Evolutionary conservation across 352 stramenopile genomes (phyloP), one percentile per base, ranked within the genome.

Genomic region (Albugo laibachii): DNA sequence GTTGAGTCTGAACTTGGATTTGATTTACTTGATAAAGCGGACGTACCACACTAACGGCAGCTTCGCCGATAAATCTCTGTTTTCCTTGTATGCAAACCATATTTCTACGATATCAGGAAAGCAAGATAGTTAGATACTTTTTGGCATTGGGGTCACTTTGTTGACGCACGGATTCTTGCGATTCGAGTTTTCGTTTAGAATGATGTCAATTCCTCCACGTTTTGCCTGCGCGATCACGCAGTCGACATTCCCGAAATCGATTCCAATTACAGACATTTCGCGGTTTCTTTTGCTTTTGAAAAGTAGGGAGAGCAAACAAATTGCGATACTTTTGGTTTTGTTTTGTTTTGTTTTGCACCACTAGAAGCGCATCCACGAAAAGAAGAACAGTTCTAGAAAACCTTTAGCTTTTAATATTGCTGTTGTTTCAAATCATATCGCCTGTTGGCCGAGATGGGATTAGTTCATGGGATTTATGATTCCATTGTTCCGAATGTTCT

Each of bases 131-230:
- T 19, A 19, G 8, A 8, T 43, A 19, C 38, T 19, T 3, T 19
- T 43, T 24, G 38, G 20, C 8, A 3, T 10, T 19, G 16, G 8
- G 8, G 8, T 43, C 38, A 43, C 3, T 3, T 24, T 24, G 5
- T 34, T 12, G 0, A 66, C 71, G 45, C 70, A 85, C 70, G 94
- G 91, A 66, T 98, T 99, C 62, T 97, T 94, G 62, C 95, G 78
- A 67, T 99, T 97, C 44, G 89, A 98, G 65, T 95, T 97, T 59
- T 98, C 95, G 80, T 99, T 99, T 31, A 99, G 73, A 76, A 99
- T 96, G 45, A 99, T 97, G 71, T 98, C 93, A 49, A 98, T 95
- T 58, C 94, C 95, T 59, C 93, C 94, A 56, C 93, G 80, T 57
- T 95, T 95, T 48, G 92, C 93, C 58, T 96, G 86, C 43, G 85